These are phyloP conservation scores for Phytopythium chamaehyphon DNA, from an alignment of 352 stramenopile species.

Conservation along the genomic window DNA sequence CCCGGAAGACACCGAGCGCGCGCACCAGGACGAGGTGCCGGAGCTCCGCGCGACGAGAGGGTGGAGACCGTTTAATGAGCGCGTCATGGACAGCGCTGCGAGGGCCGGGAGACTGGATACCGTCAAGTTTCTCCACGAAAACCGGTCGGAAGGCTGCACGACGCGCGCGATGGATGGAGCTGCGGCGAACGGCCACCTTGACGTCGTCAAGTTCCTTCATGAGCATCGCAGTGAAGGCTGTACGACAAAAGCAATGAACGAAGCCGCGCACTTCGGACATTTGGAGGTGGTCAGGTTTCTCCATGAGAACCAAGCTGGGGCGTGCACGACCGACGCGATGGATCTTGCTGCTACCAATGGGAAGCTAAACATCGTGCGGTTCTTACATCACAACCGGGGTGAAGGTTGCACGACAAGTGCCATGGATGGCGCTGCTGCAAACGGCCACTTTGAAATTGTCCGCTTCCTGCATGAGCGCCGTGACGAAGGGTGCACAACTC, in stretches of 20 bases:
- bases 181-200: conserved; percentile 15
- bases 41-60: neutral
- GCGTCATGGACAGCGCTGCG: conserved; percentile 22
- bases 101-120: conserved; percentile 18
- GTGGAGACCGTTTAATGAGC: conserved; percentile 9
- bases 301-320: conserved; percentile 17
- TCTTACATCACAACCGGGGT: conserved; percentile 23
- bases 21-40: neutral
- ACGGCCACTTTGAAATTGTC: conserved; percentile 23
- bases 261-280: conserved; percentile 19
- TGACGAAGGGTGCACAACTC: conserved; percentile 25
- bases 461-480: conserved; percentile 22
- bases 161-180: conserved; percentile 17
- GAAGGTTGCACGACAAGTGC: conserved; percentile 29
- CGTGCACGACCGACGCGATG: conserved; percentile 28
- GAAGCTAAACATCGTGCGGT: conserved; percentile 23
- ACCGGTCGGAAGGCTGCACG: conserved; percentile 18
- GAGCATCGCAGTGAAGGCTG: conserved; percentile 17
- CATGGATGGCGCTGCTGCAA: conserved; percentile 27
- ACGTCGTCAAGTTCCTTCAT: conserved; percentile 21
- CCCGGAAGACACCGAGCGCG: neutral
- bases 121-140: conserved; percentile 19
- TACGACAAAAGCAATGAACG: conserved; percentile 20
- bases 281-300: conserved; percentile 22
- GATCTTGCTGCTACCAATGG: conserved; percentile 24